Evolutionary conservation across 75 land plant genomes (phyloP).

Genomic region (Azolla pinnata): DNA sequence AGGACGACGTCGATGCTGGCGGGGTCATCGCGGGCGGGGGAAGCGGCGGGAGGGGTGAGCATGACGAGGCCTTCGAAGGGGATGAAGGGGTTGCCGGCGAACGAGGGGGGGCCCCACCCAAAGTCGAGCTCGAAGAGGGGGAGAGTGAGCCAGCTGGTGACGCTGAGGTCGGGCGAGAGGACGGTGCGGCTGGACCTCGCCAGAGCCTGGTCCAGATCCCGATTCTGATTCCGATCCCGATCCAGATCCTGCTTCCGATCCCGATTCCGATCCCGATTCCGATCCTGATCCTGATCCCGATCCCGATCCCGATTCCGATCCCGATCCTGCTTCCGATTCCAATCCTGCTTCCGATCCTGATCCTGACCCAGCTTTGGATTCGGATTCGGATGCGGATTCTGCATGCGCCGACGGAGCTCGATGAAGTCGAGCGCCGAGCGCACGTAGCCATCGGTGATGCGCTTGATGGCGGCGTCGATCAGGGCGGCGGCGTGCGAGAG

Average conservation of each 20-base stretch:
- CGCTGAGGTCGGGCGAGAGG: conserved; percentile 22
- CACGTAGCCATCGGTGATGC: conserved; percentile 34
- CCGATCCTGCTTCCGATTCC: conserved; percentile 18
- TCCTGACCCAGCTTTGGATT: too few species aligned
- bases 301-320: too few species aligned
- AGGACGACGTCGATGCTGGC: conserved; percentile 31
- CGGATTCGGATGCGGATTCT: too few species aligned
- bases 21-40: conserved; percentile 20
- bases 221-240: too few species aligned
- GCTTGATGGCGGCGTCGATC: conserved; percentile 25
- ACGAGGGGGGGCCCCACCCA: conserved; percentile 31
- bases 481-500: conserved; percentile 23
- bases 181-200: conserved; percentile 20
- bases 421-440: conserved; percentile 49
- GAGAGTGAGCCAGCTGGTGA: conserved; percentile 45
- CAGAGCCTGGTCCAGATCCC: conserved; percentile 16
- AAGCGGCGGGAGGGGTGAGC: conserved; percentile 16
- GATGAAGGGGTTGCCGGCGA: conserved; percentile 16
- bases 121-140: conserved; percentile 41
- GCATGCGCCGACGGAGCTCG: conserved; percentile 24
- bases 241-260: too few species aligned
- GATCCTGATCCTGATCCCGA: conserved; percentile 15
- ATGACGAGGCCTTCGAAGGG: conserved; percentile 33
- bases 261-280: too few species aligned
- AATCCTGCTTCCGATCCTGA: too few species aligned